Percentiles rank a stretch among this genome's conserved stretches.
These are phyloP conservation scores for Plasmodium yoelii DNA, from an alignment of 169 alveolate species.

Conservation along the genomic window DNA sequence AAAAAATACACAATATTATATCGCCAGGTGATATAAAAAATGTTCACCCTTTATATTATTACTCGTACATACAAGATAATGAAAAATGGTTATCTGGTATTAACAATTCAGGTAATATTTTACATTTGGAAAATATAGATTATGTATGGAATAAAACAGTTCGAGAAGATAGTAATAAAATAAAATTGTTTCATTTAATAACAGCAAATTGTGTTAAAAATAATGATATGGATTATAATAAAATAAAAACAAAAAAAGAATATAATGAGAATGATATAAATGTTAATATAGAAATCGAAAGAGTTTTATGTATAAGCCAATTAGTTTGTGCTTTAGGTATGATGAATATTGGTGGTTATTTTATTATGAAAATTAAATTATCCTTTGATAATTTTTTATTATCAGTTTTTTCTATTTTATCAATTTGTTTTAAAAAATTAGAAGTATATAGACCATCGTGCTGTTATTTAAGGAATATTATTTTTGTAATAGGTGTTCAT, in stretches of 20 bases:
- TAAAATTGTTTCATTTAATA: constrained; percentile 60
- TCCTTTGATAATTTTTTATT: constrained; percentile 52
- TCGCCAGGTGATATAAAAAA: constrained; percentile 9
- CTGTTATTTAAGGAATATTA: constrained; percentile 44
- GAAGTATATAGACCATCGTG: constrained; percentile 75
- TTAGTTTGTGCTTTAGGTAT: constrained; percentile 69
- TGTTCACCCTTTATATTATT: constrained; percentile 50
- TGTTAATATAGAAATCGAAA: constrained; percentile 7
- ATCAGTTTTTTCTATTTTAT: constrained; percentile 61
- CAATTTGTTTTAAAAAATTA: constrained; percentile 66
- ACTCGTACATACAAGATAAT: constrained; percentile 53
- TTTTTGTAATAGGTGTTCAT: constrained; percentile 48
- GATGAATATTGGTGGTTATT: constrained; percentile 70
- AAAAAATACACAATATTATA: background rate
- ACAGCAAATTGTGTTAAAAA: constrained; percentile 53
- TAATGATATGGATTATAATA: constrained; percentile 14
- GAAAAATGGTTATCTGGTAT: constrained; percentile 67
- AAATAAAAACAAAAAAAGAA: constrained; percentile 6
- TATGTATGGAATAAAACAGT: constrained; percentile 74
- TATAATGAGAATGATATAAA: background rate
- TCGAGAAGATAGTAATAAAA: constrained; percentile 51
- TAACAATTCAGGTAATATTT: constrained; percentile 58
- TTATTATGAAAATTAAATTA: constrained; percentile 64
- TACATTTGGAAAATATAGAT: constrained; percentile 47
- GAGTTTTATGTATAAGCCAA: constrained; percentile 49